Evolutionary conservation across 768 basidiomycete species (phyloP).

Genomic region (Lentinula edodes): DNA sequence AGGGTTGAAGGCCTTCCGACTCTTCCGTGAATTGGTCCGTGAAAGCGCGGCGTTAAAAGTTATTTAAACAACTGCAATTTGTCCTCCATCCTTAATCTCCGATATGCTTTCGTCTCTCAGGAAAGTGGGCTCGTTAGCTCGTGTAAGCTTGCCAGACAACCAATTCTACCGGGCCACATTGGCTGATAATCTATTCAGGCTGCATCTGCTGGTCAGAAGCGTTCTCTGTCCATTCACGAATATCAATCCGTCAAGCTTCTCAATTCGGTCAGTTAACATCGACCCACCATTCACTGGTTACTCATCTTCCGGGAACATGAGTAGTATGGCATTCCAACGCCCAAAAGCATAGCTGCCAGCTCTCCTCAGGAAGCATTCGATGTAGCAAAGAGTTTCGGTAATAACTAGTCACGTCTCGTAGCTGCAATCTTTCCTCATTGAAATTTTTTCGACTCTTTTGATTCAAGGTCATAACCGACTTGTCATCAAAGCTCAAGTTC

Average conservation of each 20-base stretch:
- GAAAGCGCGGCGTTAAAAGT: not conserved
- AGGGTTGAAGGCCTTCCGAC: conserved; percentile 30
- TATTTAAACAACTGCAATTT: not conserved
- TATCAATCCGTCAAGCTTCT: conserved; percentile 94
- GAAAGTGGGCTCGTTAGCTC: conserved; percentile 60
- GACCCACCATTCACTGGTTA: not conserved
- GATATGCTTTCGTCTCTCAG: conserved; percentile 65
- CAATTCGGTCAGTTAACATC: conserved; percentile 63
- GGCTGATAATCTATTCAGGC: conserved; percentile 31
- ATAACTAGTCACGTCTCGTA: conserved; percentile 18
- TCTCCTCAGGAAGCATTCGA: conserved; percentile 84
- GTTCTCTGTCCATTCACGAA: conserved; percentile 95
- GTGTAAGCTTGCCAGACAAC: conserved; percentile 35
- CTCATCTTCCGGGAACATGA: not conserved
- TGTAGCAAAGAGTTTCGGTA: conserved; percentile 88
- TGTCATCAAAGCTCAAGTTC: conserved; percentile 98
- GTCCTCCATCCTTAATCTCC: conserved; percentile 12
- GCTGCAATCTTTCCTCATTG: conserved; percentile 3
- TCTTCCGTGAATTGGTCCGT: conserved; percentile 11
- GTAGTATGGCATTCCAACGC: conserved; percentile 94
- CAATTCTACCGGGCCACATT: not conserved
- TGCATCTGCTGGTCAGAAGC: conserved; percentile 77
- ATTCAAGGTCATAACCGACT: conserved; percentile 63
- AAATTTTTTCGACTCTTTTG: conserved; percentile 9
- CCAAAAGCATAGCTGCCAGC: conserved; percentile 84